Conservation (phyloP, 2,329 filamentous ascomycete genomes). For the Aspergillus tanneri region DNA sequence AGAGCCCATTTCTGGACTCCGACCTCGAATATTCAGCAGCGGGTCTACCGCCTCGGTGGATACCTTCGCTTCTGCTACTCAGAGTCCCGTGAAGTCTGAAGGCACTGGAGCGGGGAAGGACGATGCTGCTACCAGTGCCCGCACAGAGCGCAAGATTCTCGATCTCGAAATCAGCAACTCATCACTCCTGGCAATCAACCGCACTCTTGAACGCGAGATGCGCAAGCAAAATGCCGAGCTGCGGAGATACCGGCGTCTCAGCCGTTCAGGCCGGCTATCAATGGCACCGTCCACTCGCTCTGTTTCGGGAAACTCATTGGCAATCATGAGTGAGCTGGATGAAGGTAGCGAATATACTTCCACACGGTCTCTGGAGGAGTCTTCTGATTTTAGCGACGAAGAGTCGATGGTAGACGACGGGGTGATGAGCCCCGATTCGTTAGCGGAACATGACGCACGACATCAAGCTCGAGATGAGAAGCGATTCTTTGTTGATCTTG, state of each 20-base stretch:
- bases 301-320: constrained; percentile 44
- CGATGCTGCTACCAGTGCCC: constrained; percentile 81
- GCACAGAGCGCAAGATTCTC: constrained; percentile 89
- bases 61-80: constrained; percentile 49
- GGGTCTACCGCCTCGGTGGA: constrained; percentile 35
- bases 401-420: constrained; percentile 40
- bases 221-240: constrained; percentile 88
- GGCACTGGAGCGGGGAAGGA: constrained; percentile 57
- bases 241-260: constrained; percentile 80
- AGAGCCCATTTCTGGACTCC: constrained; percentile 27
- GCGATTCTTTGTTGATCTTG: constrained; percentile 77
- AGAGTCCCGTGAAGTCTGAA: constrained; percentile 52
- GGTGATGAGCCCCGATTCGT: constrained; percentile 34
- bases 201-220: constrained; percentile 85
- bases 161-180: constrained; percentile 97
- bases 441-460: constrained; percentile 43
- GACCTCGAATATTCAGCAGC: constrained; percentile 37
- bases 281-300: constrained; percentile 51
- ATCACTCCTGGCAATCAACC: constrained; percentile 90
- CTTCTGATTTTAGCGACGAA: constrained; percentile 43
- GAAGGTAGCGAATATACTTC: constrained; percentile 38
- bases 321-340: constrained; percentile 48
- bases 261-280: constrained; percentile 73
- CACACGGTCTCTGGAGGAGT: constrained; percentile 32
- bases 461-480: constrained; percentile 75